Conservation (phyloP, 805 yeast species). For the Sugiyamaella americana region DNA sequence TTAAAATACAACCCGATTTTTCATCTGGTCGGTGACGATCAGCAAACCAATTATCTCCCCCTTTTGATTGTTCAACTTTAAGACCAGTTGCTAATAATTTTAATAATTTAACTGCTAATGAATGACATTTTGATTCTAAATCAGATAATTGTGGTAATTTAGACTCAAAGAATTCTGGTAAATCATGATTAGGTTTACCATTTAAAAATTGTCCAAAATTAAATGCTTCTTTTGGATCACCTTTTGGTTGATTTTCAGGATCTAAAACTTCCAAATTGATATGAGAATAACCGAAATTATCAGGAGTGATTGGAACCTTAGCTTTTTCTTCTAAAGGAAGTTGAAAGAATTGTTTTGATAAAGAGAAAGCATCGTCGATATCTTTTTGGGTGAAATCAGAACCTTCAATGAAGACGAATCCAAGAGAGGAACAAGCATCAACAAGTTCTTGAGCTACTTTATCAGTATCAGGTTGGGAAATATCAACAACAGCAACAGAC, state of each 20-base stretch:
- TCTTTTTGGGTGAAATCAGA: constrained; percentile 55
- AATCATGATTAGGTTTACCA: constrained; percentile 39
- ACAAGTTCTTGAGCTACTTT: constrained; percentile 37
- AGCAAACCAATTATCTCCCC: constrained; percentile 57
- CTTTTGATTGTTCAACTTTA: constrained; percentile 48
- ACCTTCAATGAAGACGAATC: constrained; percentile 62
- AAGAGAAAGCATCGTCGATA: constrained; percentile 44
- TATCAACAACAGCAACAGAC: constrained; percentile 40
- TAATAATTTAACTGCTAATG: constrained; percentile 45
- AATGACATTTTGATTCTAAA: constrained; percentile 41
- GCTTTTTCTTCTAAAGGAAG: constrained; percentile 47
- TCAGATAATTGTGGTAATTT: constrained; percentile 37
- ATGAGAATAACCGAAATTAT: constrained; percentile 57
- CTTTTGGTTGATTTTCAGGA: constrained; percentile 33
- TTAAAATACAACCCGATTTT: constrained; percentile 55
- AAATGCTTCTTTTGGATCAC: constrained; percentile 49
- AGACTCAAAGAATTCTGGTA: constrained; percentile 50
- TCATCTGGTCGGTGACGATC: constrained; percentile 49
- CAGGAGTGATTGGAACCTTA: constrained; percentile 43
- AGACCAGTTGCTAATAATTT: constrained; percentile 56
- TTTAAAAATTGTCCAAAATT: constrained; percentile 55
- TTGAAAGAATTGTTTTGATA: constrained; percentile 47
- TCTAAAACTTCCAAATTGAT: constrained; percentile 49
- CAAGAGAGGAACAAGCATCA: constrained; percentile 56
- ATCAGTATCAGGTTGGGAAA: constrained; percentile 43